Evolutionary conservation across 225 moss, liverwort and hornwort genomes (phyloP).

Genomic region (Climacium dendroides): DNA sequence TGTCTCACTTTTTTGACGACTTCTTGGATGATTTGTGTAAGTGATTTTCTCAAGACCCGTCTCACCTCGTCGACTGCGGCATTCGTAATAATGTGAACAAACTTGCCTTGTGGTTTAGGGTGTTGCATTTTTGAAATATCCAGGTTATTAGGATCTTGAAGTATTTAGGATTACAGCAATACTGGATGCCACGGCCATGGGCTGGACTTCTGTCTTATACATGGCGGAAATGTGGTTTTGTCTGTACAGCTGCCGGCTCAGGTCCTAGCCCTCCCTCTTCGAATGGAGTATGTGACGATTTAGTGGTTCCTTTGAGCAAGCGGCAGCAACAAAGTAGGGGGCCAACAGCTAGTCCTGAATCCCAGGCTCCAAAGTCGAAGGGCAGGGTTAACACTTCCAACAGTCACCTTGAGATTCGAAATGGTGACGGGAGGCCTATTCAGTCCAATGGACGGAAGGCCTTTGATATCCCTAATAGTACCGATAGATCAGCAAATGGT

Average conservation of each 20-base stretch:
- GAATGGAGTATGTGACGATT: slow-evolving; percentile 49
- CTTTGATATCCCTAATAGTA: slow-evolving; percentile 13
- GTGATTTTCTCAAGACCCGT: not conserved
- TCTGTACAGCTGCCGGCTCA: slow-evolving; percentile 64
- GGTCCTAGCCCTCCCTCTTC: slow-evolving; percentile 82
- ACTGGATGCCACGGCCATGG: not conserved
- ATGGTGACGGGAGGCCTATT: slow-evolving; percentile 14
- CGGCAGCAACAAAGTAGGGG: slow-evolving; percentile 38
- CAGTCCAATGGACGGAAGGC: slow-evolving; percentile 24
- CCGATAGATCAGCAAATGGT: slow-evolving; percentile 23
- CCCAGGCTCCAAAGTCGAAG: slow-evolving; percentile 35
- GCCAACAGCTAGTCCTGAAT: slow-evolving; percentile 30
- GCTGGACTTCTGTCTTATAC: not conserved
- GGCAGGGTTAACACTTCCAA: slow-evolving; percentile 44
- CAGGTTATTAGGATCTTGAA: not conserved
- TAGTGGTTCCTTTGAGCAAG: slow-evolving; percentile 24
- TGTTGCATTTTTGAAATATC: not conserved
- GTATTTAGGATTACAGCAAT: not conserved
- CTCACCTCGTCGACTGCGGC: not conserved
- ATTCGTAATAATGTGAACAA: not conserved
- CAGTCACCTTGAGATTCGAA: slow-evolving; percentile 27
- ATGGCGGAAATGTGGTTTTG: not conserved
- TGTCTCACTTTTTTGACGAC: slow-evolving; percentile 77
- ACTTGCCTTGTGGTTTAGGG: not conserved
- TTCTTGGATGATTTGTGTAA: slow-evolving; percentile 90